A percentile compares a stretch with the other conserved stretches of the same genome.
Evolutionary conservation across 2,329 filamentous ascomycete species (phyloP).

Genomic region (Monosporascus cannonballus): DNA sequence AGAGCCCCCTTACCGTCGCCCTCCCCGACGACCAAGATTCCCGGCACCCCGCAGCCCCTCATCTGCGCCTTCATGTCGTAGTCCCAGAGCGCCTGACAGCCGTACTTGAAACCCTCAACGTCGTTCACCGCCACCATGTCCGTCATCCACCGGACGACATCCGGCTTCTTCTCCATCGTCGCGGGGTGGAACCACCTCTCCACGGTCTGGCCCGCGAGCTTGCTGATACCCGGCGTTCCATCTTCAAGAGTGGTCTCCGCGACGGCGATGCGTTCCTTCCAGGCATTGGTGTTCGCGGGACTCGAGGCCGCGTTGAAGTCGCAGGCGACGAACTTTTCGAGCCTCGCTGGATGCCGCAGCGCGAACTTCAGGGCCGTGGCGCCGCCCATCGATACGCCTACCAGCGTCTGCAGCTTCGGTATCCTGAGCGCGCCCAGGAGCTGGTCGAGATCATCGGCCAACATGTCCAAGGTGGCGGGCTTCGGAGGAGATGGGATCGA

Average conservation of each 20-base stretch:
- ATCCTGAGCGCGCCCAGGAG: constrained; percentile 67
- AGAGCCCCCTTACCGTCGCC: constrained; percentile 65
- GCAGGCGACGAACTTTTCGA: constrained; percentile 74
- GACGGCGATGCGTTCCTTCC: constrained; percentile 68
- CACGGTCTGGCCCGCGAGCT: constrained; percentile 66
- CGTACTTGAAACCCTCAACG: constrained; percentile 61
- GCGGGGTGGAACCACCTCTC: constrained; percentile 70
- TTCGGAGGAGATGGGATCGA: constrained; percentile 38
- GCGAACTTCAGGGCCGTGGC: constrained; percentile 71
- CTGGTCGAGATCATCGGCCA: constrained; percentile 60
- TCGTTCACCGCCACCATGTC: constrained; percentile 65
- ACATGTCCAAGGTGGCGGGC: constrained; percentile 54
- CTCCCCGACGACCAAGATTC: constrained; percentile 65
- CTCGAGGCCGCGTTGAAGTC: constrained; percentile 76
- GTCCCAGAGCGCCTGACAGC: constrained; percentile 64
- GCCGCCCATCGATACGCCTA: constrained; percentile 78
- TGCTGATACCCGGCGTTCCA: constrained; percentile 51
- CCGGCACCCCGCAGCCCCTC: constrained; percentile 48
- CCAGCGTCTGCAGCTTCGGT: constrained; percentile 55
- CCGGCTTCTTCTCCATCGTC: constrained; percentile 39
- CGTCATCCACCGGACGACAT: constrained; percentile 49
- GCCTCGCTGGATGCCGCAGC: constrained; percentile 73
- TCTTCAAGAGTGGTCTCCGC: constrained; percentile 48
- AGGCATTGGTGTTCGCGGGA: constrained; percentile 68
- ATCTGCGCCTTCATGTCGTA: constrained; percentile 61